Percentiles rank a stretch among this genome's conserved stretches.
Evolutionary conservation across 257 asterid genomes (phyloP).

Genomic region (Plectranthus barbatus): DNA sequence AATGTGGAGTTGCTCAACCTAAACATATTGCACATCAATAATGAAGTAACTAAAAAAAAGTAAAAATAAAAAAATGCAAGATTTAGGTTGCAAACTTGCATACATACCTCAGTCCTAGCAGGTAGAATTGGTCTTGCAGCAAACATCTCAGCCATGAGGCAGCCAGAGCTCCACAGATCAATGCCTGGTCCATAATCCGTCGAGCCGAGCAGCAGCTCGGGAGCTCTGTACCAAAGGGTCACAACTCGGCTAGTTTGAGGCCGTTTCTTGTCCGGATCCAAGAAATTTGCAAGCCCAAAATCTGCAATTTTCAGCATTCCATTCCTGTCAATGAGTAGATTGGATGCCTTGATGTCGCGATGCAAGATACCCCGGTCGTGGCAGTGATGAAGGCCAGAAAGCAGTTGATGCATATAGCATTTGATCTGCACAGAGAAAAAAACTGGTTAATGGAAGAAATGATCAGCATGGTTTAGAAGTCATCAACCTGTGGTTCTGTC

Average conservation of each 20-base stretch:
- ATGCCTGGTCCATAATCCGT: constrained; percentile 62
- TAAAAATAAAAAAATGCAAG: too few relatives aligned
- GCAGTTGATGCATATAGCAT: constrained; percentile 64
- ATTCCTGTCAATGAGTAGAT: constrained; percentile 48
- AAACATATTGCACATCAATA: neutral
- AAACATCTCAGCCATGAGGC: constrained; percentile 83
- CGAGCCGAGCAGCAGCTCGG: constrained; percentile 62
- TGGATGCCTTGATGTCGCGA: constrained; percentile 77
- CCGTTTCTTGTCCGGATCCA: constrained; percentile 27
- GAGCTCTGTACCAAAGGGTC: constrained; percentile 80
- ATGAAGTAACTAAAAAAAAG: too few relatives aligned
- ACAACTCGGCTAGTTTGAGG: constrained; percentile 69
- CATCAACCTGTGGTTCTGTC: constrained; percentile 60
- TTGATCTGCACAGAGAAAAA: constrained; percentile 38
- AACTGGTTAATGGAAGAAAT: neutral
- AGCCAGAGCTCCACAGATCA: constrained; percentile 82
- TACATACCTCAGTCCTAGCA: constrained; percentile 61
- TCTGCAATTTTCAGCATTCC: constrained; percentile 74
- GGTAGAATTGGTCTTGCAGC: constrained; percentile 62
- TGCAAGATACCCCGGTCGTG: constrained; percentile 68
- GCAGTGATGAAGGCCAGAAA: constrained; percentile 65
- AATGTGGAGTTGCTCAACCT: constrained; percentile 77
- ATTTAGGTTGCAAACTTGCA: too few relatives aligned
- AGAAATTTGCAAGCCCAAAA: constrained; percentile 59
- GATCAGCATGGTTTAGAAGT: neutral